phyloP scores from a whole-genome alignment of 768 basidiomycete species.

The Hypholoma sublateritium region DNA sequence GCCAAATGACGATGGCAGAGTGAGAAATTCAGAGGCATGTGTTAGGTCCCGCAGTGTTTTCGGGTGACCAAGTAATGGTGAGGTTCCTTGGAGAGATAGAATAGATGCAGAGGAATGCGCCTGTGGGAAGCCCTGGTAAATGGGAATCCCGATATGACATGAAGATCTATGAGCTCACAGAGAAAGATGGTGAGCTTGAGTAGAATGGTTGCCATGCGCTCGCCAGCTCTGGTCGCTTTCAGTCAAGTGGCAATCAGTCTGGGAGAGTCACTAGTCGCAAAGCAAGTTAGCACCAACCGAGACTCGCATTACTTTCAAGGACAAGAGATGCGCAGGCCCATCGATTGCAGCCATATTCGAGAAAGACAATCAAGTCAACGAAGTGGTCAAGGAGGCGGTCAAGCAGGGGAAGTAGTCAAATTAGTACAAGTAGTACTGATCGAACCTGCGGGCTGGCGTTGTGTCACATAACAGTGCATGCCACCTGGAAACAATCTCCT shows the following conservation, averaged over 20 bases:
- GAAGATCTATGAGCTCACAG: conserved; percentile 37
- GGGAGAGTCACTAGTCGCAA: background rate
- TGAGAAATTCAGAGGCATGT: conserved; percentile 75
- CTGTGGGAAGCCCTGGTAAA: conserved; percentile 21
- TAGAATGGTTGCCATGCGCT: conserved; percentile 87
- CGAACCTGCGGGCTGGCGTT: background rate
- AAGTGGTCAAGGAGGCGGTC: no score
- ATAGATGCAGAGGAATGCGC: conserved; percentile 77
- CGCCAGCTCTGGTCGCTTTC: conserved; percentile 71
- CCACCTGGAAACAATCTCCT: no score
- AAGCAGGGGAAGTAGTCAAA: background rate
- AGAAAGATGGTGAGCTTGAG: conserved; percentile 74
- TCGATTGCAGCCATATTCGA: conserved; percentile 39
- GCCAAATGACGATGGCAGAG: conserved; percentile 82
- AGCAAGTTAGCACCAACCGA: conserved; percentile 57
- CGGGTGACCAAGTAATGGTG: conserved; percentile 72
- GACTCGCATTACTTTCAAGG: conserved; percentile 85
- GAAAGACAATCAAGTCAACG: background rate
- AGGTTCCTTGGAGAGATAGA: conserved; percentile 70
- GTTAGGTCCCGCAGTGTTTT: conserved; percentile 84
- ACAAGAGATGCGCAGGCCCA: conserved; percentile 62
- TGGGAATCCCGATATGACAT: background rate
- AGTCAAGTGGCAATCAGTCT: conserved; percentile 11
- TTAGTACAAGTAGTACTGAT: background rate
- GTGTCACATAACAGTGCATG: no score